phyloP scores from a whole-genome alignment of 2,329 filamentous ascomycete genomes.

The Polytolypa hystricis region DNA sequence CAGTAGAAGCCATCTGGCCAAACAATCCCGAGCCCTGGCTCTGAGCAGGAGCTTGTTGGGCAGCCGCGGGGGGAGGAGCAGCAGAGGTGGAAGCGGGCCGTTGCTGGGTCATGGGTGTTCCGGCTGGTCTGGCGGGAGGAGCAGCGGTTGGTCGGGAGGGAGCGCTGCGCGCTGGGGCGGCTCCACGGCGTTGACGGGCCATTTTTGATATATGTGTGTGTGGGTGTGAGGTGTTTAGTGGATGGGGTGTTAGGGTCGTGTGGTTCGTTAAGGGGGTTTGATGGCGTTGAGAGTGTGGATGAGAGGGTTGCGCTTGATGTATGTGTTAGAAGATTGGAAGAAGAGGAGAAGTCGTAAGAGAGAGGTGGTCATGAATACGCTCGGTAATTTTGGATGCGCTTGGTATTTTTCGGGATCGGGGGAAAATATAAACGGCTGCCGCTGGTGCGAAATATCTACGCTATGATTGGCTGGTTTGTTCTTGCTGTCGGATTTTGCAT shows the following conservation, averaged over 20 bases:
- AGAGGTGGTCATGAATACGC: too few species aligned
- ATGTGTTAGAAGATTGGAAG: too few species aligned
- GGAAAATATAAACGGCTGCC: too few species aligned
- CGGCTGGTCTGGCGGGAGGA: conserved; percentile 41
- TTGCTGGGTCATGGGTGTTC: conserved; percentile 58
- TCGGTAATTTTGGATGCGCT: too few species aligned
- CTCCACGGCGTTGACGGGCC: conserved; percentile 67
- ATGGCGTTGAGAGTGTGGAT: neutral
- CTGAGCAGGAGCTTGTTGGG: conserved; percentile 41
- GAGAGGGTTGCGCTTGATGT: too few species aligned
- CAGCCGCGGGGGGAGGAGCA: conserved; percentile 39
- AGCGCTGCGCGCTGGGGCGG: conserved; percentile 44
- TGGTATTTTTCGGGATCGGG: too few species aligned
- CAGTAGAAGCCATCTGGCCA: conserved; percentile 94
- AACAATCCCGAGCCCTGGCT: conserved; percentile 67
- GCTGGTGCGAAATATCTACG: too few species aligned
- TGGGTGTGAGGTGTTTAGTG: neutral
- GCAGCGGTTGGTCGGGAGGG: conserved; percentile 56
- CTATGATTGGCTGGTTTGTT: too few species aligned
- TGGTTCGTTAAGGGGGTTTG: neutral
- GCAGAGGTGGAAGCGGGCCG: conserved; percentile 61
- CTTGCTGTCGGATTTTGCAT: too few species aligned
- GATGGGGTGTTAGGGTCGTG: neutral
- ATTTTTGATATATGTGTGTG: conserved; percentile 39
- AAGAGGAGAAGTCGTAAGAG: too few species aligned